These are phyloP conservation scores for Sarcocystis neurona DNA, from an alignment of 169 alveolate genomes.

Conservation along the genomic window DNA sequence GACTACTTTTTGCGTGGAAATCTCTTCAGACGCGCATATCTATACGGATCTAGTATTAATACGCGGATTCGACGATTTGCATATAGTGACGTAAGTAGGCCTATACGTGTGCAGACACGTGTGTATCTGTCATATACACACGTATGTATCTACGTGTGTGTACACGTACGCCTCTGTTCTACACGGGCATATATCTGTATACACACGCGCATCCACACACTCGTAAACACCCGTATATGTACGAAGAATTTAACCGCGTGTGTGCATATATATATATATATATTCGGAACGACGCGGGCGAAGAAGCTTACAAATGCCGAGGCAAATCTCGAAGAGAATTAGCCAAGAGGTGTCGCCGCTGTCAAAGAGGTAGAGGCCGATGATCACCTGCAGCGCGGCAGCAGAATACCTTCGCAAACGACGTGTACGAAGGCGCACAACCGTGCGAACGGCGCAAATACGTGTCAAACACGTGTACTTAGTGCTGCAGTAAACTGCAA, in stretches of 20 bases:
- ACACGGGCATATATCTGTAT: not conserved
- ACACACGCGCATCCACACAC: not conserved
- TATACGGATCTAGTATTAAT: not conserved
- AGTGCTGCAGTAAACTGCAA: too few relatives aligned
- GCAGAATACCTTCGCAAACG: not conserved
- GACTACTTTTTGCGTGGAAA: not conserved
- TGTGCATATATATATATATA: not conserved
- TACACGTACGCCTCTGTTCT: not conserved
- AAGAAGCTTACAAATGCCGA: constrained; percentile 78
- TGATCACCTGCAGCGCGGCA: constrained; percentile 73
- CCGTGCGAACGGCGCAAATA: too few relatives aligned
- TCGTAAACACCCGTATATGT: not conserved
- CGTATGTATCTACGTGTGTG: not conserved
- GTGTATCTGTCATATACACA: not conserved
- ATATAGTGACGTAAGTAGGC: not conserved
- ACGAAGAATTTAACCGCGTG: not conserved
- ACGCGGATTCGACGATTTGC: not conserved
- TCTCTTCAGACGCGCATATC: not conserved
- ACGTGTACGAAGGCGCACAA: not conserved
- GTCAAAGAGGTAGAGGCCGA: constrained; percentile 92
- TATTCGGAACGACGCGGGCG: not conserved
- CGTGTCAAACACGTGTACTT: too few relatives aligned
- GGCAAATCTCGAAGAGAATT: constrained; percentile 86
- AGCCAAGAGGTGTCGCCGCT: constrained; percentile 91
- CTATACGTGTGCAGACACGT: not conserved